Conservation (phyloP, 2,329 filamentous ascomycete genomes). For the Verticillium longisporum region DNA sequence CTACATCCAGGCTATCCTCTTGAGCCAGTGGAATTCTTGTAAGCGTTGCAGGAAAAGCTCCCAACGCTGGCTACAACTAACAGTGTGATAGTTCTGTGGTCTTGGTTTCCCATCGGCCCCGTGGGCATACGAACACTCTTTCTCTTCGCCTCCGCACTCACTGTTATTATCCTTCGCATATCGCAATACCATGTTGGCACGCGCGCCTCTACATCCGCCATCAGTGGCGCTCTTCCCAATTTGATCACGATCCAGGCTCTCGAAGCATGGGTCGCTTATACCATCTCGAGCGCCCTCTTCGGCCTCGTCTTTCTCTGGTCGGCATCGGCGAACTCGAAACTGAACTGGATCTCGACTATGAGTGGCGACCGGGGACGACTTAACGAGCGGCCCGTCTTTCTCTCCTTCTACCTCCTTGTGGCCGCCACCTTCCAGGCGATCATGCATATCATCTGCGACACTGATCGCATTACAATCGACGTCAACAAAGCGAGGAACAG, state of each 20-base stretch:
- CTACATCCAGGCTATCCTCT: conserved; percentile 63
- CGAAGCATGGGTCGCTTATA: conserved; percentile 70
- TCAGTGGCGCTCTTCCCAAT: conserved; percentile 55
- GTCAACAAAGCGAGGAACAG: conserved; percentile 13
- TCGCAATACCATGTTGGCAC: conserved; percentile 71
- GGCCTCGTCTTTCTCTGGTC: conserved; percentile 76
- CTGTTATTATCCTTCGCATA: conserved; percentile 79
- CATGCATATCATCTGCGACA: conserved; percentile 65
- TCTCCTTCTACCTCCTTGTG: conserved; percentile 62
- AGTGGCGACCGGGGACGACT: conserved; percentile 66
- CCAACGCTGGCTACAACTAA: neutral
- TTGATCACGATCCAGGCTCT: conserved; percentile 53
- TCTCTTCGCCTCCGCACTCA: conserved; percentile 69
- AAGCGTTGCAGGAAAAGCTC: conserved; percentile 24
- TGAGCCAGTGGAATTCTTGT: conserved; percentile 67
- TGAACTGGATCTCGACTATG: conserved; percentile 68
- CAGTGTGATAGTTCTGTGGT: conserved; percentile 62
- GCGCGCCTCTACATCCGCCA: conserved; percentile 62
- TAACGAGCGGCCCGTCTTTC: conserved; percentile 81
- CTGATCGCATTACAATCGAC: conserved; percentile 57
- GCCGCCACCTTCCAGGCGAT: conserved; percentile 65
- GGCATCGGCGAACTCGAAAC: conserved; percentile 47
- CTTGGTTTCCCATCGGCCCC: conserved; percentile 75
- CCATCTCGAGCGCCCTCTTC: conserved; percentile 71
- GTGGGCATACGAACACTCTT: conserved; percentile 68